A percentile compares a stretch with the other conserved stretches of the same genome.
These are phyloP conservation scores for Penicillium glabrum DNA, from an alignment of 2,329 filamentous ascomycete species.

Conservation along the genomic window DNA sequence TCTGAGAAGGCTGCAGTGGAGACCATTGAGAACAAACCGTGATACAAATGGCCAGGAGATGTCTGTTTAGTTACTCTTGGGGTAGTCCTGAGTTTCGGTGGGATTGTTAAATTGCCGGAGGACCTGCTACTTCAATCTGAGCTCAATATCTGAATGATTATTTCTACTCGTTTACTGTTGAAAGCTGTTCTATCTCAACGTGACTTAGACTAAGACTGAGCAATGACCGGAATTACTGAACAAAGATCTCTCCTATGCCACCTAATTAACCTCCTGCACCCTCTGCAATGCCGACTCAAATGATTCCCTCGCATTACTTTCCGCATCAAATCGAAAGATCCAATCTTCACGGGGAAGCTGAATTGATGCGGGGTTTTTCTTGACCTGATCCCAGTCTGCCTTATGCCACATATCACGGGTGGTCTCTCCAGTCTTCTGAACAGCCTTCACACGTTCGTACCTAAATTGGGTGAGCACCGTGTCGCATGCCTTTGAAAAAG, in stretches of 20 bases:
- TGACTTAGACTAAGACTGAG: neutral
- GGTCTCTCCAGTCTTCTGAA: constrained; percentile 50
- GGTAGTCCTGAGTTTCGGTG: neutral
- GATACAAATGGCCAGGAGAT: neutral
- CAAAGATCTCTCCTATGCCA: neutral
- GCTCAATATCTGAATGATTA: neutral
- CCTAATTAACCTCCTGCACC: constrained; percentile 11
- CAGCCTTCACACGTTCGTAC: constrained; percentile 49
- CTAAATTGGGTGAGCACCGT: constrained; percentile 14
- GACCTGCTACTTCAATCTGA: neutral
- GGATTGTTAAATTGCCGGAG: neutral
- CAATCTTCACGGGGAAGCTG: constrained; percentile 50
- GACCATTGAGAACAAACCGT: constrained; percentile 7
- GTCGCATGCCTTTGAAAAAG: neutral
- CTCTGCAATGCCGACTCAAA: constrained; percentile 28
- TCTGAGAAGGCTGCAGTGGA: constrained; percentile 14
- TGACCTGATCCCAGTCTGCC: constrained; percentile 50
- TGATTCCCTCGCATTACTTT: constrained; percentile 46
- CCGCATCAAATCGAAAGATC: constrained; percentile 52
- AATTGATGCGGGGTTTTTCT: constrained; percentile 43
- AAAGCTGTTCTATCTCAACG: no score
- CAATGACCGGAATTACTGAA: no score
- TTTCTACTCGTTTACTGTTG: neutral
- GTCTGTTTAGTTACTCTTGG: neutral
- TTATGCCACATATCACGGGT: constrained; percentile 55